Evolutionary conservation across 345 rosid genomes (phyloP).

Genomic region (Corchorus capsularis): DNA sequence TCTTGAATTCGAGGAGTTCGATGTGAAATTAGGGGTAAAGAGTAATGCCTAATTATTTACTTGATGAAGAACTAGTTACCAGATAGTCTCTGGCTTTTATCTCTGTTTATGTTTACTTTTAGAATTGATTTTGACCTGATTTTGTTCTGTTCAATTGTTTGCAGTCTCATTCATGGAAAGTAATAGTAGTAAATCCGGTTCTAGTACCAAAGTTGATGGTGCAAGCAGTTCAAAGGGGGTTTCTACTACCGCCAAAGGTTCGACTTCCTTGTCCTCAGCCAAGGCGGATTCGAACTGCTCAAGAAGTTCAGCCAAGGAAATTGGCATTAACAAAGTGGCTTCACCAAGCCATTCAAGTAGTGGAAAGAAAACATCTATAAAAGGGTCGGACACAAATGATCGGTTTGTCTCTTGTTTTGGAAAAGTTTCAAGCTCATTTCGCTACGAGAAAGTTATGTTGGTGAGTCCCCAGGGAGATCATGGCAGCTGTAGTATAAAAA

Average conservation of each 20-base stretch:
- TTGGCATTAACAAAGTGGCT: not conserved
- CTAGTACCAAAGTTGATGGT: not conserved
- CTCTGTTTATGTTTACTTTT: not conserved
- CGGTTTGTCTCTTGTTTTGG: not conserved
- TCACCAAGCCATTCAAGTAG: not conserved
- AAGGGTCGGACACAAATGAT: not conserved
- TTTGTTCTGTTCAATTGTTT: not conserved
- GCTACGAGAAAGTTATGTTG: slow-evolving; percentile 13
- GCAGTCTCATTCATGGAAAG: not conserved
- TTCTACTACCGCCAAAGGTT: not conserved
- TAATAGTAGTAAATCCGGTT: not conserved
- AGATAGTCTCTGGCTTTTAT: not conserved
- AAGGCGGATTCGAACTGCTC: not conserved
- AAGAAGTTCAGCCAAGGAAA: not conserved
- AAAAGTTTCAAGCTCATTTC: slow-evolving; percentile 1
- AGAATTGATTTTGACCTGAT: not conserved
- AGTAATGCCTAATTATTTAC: not conserved
- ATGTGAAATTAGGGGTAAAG: not conserved
- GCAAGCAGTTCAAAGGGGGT: not conserved
- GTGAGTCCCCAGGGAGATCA: not conserved
- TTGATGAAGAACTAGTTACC: slow-evolving; percentile 4
- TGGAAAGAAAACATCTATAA: not conserved
- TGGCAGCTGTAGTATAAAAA: not conserved
- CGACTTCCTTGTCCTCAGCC: not conserved
- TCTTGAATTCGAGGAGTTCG: not conserved